Percentiles rank a stretch among this genome's conserved stretches.
phyloP scores from a whole-genome alignment of 2,329 filamentous ascomycete species.

The Paracoccidioides lutzii region DNA sequence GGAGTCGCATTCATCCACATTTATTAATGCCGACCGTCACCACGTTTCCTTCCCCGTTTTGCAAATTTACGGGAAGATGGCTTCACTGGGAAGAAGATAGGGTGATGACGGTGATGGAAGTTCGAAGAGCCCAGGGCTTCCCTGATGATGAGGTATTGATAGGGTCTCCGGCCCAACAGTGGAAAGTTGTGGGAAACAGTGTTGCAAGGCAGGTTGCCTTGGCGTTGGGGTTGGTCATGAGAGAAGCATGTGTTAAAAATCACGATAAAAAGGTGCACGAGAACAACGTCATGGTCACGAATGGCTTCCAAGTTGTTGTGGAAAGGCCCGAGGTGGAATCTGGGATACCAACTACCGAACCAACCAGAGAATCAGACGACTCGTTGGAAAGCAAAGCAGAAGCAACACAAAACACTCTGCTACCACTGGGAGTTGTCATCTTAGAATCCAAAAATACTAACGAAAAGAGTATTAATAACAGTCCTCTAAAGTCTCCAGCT shows the following conservation, averaged over 20 bases:
- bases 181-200: conserved; percentile 61
- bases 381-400: neutral
- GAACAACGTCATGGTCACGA: neutral
- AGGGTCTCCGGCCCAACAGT: conserved; percentile 44
- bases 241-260: conserved; percentile 40
- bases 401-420: neutral
- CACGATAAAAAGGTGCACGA: neutral
- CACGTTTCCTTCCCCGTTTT: conserved; percentile 39
- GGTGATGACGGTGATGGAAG: conserved; percentile 52
- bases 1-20: conserved; percentile 26
- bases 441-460: neutral
- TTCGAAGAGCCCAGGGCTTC: conserved; percentile 55
- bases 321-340: neutral
- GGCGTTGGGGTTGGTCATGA: conserved; percentile 50
- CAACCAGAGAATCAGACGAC: neutral
- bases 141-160: conserved; percentile 58
- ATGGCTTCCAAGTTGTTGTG: neutral
- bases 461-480: neutral
- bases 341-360: neutral
- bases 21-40: conserved; percentile 51
- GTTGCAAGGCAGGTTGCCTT: conserved; percentile 58
- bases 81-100: conserved; percentile 57
- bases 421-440: neutral
- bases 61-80: conserved; percentile 42
- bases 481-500: neutral